Conservation (phyloP, 163 green algal species). For the Chloromonas sp. region DNA sequence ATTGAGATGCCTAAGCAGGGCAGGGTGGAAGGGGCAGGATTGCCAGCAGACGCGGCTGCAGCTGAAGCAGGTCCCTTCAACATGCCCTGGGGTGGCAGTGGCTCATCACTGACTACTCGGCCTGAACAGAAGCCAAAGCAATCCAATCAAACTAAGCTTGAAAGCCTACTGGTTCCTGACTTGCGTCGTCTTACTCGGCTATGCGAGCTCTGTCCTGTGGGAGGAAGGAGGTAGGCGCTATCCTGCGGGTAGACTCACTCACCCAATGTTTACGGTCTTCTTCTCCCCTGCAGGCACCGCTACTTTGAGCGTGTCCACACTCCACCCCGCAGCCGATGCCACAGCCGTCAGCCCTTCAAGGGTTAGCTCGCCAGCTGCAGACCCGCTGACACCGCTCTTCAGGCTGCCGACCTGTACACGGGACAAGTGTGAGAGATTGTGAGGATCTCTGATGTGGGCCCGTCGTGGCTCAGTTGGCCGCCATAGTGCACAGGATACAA, state of each 20-base stretch:
- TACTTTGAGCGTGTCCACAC: constrained; percentile 12
- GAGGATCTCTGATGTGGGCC: too few relatives aligned
- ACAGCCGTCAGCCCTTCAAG: constrained; percentile 20
- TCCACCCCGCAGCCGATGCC: constrained; percentile 30
- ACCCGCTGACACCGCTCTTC: constrained; percentile 8
- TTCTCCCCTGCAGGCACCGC: constrained; percentile 23
- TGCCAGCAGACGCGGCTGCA: neutral
- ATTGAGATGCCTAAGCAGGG: neutral
- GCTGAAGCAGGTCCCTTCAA: neutral
- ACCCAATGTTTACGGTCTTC: constrained; percentile 6
- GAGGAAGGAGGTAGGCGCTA: too few relatives aligned
- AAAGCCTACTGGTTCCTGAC: too few relatives aligned
- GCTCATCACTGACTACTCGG: too few relatives aligned
- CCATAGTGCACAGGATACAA: too few relatives aligned
- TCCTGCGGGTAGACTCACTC: neutral
- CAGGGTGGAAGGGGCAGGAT: neutral
- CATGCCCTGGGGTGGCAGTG: too few relatives aligned
- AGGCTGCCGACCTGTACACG: constrained; percentile 19
- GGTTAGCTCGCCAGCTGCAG: constrained; percentile 18
- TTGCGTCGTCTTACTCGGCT: too few relatives aligned
- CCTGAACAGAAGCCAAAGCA: too few relatives aligned
- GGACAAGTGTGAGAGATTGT: too few relatives aligned
- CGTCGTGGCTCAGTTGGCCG: too few relatives aligned
- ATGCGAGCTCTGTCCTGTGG: too few relatives aligned
- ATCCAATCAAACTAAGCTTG: too few relatives aligned